Conservation (phyloP, 306 rosid genomes). For the Hylodesmum podocarpum region DNA sequence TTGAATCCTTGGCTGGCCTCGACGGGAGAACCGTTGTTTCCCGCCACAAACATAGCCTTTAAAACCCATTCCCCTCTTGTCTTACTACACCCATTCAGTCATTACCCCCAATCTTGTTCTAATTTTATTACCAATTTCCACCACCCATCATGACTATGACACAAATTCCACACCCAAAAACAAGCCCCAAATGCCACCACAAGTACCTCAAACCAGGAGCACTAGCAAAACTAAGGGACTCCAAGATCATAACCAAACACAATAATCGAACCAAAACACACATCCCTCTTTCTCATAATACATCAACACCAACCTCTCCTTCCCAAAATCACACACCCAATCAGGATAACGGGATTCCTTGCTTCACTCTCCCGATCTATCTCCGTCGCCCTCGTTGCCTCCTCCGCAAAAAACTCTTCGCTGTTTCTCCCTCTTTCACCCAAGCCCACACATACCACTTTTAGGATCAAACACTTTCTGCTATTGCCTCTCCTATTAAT, state of each 20-base stretch:
- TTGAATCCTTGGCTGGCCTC: no score
- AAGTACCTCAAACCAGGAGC: conserved; percentile 34
- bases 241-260: background rate
- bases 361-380: conserved; percentile 2
- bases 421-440: conserved; percentile 28
- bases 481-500: no score
- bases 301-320: background rate
- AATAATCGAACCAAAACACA: background rate
- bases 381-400: conserved; percentile 32
- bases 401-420: conserved; percentile 35
- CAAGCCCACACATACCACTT: background rate
- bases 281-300: background rate
- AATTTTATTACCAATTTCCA: no score
- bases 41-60: no score
- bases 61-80: no score
- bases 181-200: background rate
- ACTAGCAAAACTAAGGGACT: conserved; percentile 19
- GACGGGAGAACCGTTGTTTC: no score
- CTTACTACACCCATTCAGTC: no score
- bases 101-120: no score
- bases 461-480: background rate
- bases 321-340: background rate
- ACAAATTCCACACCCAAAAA: background rate
- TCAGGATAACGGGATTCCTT: conserved; percentile 20
- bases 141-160: background rate